Evolutionary conservation across 1,284 basidiomycete species (phyloP), one percentile per base, ranked within the genome.

Genomic region (Puccinia horiana): DNA sequence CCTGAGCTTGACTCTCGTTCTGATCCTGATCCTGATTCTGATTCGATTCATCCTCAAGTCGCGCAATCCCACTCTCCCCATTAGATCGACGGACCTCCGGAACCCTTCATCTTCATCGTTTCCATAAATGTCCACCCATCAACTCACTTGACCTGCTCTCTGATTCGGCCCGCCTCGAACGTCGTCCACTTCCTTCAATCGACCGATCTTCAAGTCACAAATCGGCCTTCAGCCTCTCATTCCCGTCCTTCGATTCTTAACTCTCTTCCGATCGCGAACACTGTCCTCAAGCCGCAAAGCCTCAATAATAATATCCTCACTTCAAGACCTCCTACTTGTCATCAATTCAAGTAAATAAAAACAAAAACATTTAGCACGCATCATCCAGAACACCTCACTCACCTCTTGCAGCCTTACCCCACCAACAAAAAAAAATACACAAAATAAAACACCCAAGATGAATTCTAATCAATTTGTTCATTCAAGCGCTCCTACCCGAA

Each of bases 401-500:
- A 61, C 44, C 18, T 61, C 56, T 14, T 29, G 26, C 29, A 16
- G 12, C 32, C 58, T 6, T 16, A 35, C 58, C 63, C n/a, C 63
- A 18, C 32, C 61, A 9, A 0, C 32, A 63, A 63, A 37, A 65
- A 42, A 65, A 40, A 65, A 65, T 2, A 35, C 12, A 32, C 29
- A 35, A 18, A 35, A 61, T 18, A 42, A 12, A 18, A 40, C 12
- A 42, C 32, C 42, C 42, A 79, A 72, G 54, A 80, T 83, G 74
- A 79, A 84, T 70, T 83, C 82, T 37, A 76, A 83, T 83, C 81
- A 83, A 82, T 89, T 90, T 85, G 88, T 95, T 84, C 93, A 92
- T 88, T 98, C 95, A 63, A 92, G 93, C 86, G 95, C 95, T 83
- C 96, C 96, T 56, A 91, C 96, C 88, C 92, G 93, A 88, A 93